Percentiles rank a stretch among this genome's conserved stretches.
These are phyloP conservation scores for Gaeumannomyces sp. DNA, from an alignment of 2,329 filamentous ascomycete species.

Conservation along the genomic window DNA sequence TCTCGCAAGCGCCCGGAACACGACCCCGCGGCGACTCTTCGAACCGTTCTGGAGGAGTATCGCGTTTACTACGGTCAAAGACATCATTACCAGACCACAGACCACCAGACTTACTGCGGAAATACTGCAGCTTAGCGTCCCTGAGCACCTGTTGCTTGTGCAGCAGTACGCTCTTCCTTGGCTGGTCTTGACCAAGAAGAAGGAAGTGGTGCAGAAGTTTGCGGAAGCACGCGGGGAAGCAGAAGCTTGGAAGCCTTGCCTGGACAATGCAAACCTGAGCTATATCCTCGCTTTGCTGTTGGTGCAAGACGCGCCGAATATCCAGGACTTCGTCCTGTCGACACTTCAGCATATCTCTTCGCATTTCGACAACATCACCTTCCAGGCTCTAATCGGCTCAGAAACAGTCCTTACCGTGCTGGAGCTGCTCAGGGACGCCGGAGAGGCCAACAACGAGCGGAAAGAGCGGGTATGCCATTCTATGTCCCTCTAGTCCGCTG, in stretches of 20 bases:
- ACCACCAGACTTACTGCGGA: constrained; percentile 76
- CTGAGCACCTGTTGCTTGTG: constrained; percentile 67
- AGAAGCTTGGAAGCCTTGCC: constrained; percentile 50
- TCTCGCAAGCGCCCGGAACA: constrained; percentile 59
- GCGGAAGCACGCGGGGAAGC: constrained; percentile 68
- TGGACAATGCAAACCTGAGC: constrained; percentile 51
- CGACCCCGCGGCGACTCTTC: constrained; percentile 63
- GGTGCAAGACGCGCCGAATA: constrained; percentile 47
- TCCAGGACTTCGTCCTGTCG: constrained; percentile 61
- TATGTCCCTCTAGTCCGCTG: not conserved
- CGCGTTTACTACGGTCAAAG: constrained; percentile 75
- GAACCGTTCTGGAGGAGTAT: constrained; percentile 85
- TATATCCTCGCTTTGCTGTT: constrained; percentile 54
- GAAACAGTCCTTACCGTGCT: constrained; percentile 72
- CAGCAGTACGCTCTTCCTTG: constrained; percentile 81
- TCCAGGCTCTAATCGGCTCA: constrained; percentile 64
- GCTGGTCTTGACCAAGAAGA: constrained; percentile 71
- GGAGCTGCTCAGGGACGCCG: constrained; percentile 75
- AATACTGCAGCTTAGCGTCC: constrained; percentile 67
- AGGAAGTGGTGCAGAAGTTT: constrained; percentile 74
- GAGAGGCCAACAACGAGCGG: constrained; percentile 55
- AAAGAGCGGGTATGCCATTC: constrained; percentile 48
- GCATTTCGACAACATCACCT: constrained; percentile 59
- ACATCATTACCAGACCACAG: constrained; percentile 74
- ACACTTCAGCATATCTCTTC: constrained; percentile 63